Base-by-base conservation (phyloP, 495 filamentous ascomycete genomes). In the Lineolata rhizophorae region DNA sequence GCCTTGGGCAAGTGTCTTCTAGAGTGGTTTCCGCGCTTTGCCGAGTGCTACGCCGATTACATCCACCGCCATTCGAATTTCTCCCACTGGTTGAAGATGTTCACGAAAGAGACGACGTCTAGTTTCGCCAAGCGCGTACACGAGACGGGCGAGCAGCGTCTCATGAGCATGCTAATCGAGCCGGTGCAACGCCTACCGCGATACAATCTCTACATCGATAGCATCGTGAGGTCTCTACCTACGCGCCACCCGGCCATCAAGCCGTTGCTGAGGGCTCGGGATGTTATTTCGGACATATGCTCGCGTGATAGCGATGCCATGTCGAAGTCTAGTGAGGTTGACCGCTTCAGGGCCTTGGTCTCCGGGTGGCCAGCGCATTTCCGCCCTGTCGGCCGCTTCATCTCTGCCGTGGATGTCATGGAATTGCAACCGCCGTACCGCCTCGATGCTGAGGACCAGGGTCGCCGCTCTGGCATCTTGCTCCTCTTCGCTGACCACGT, bases 131-230 rank as follows among this genome's bases (percentile, higher is more conserved):
- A 70, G 45, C 55, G 73, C 34, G 63, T 94, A 1, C 71, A 79
- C 25, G 70, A 84, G 34, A 76, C 72, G 6, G 90, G 87, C 24
- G 87, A 99, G 47, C 90, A 99, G 44, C 62, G 69, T 34, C 59
- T 99, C 19, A 79, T 81, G 24, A 93, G 84, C n/a, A 60, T 84
- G 31, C 61, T 95, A 27, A 95, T 95, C 52, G 87, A 99, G 52
- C 87, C 87, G 1, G 83, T 99, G 5, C 87, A 99, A 50, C 65
- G 87, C 16, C 62, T 99, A 31, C 87, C 87, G 24, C 76, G 87
- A 4, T 99, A 99, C 50, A 92, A 76, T 46, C 58, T 99, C 5
- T 71, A 94, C 41, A 92, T 99, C 39, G 90, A 95, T 54, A 84
- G 85, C 39, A 94, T 99, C 51, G 64, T 80, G 31, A 68, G 70